Conservation (phyloP, 345 rosid genomes). For the Eucalyptus sp. region DNA sequence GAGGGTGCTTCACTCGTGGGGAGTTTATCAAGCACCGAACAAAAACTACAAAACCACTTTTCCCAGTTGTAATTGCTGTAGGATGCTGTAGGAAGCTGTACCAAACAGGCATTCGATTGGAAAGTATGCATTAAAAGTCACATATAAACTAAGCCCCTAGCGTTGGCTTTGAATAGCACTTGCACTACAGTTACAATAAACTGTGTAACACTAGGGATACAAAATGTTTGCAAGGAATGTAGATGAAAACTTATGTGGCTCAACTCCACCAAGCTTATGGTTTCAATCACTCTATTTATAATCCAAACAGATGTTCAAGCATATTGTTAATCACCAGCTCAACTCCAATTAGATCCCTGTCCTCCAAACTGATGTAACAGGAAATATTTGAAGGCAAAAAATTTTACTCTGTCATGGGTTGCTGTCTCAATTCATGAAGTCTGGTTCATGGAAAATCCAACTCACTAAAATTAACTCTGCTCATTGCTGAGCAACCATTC, state of each 20-base stretch:
- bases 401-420: background rate
- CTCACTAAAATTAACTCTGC: background rate
- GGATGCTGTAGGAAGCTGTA: slow-evolving; percentile 1
- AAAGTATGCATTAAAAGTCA: background rate
- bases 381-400: background rate
- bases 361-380: background rate
- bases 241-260: background rate
- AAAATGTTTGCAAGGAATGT: background rate
- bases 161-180: background rate
- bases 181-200: background rate
- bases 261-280: background rate
- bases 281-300: background rate
- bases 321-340: background rate
- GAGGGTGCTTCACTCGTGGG: background rate
- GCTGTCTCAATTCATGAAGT: background rate
- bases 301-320: background rate
- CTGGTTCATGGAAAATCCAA: background rate
- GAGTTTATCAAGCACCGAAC: background rate
- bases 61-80: background rate
- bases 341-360: background rate
- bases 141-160: background rate
- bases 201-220: background rate
- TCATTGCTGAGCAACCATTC: background rate
- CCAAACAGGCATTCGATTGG: background rate
- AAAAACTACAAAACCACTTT: background rate